Base-by-base conservation (phyloP, 1,284 basidiomycete genomes). In the Ustilago lituana region DNA sequence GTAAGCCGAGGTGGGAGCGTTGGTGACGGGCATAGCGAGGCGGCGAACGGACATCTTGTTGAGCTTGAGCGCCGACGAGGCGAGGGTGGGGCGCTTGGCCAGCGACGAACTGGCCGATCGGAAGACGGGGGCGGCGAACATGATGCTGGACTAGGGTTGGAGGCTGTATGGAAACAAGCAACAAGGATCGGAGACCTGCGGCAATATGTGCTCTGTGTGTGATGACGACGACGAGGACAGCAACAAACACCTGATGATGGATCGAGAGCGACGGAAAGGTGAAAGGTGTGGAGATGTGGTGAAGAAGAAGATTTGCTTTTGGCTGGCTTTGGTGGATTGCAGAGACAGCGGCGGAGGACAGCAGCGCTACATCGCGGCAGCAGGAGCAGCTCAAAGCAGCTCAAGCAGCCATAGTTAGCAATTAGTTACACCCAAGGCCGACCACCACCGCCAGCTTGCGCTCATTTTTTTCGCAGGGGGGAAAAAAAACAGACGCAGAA, bases 1-100 rank as follows among this genome's bases (percentile, higher is more conserved):
- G 70, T 78, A 81, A 38, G 76, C 63, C 24, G 78, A 78, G 32
- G 79, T 80, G 23, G 79, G 79, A 17, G 78, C 69, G 27, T 52
- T 63, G 41, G 74, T 65, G 48, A 74, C 61, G 50, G 69, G 68
- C 54, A 74, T 71, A 48, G 76, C 75, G 35, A 77, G 64, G n/a
- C 75, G 63, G 15, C 73, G 64, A 32, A 61, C 61, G 27, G 63
- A 49, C 48, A 72, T 63, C 43, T 40, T 51, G 51, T 59, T 66
- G 52, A 67, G 33, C 46, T 57, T 63, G 57, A 74, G 60, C 38
- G 69, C 57, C 43, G 68, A 60, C n/a, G 72, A 56, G 45, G 59
- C 64, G 53, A 71, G 50, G 41, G 31, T 40, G 36, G 67, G 65
- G 39, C 71, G 63, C 59, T 76, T 74, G 58, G 68, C 52, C 56